Percentiles rank a stretch among this genome's conserved stretches.
Evolutionary conservation across 768 basidiomycete species (phyloP).

Genomic region (Boletus pseudopeckii): DNA sequence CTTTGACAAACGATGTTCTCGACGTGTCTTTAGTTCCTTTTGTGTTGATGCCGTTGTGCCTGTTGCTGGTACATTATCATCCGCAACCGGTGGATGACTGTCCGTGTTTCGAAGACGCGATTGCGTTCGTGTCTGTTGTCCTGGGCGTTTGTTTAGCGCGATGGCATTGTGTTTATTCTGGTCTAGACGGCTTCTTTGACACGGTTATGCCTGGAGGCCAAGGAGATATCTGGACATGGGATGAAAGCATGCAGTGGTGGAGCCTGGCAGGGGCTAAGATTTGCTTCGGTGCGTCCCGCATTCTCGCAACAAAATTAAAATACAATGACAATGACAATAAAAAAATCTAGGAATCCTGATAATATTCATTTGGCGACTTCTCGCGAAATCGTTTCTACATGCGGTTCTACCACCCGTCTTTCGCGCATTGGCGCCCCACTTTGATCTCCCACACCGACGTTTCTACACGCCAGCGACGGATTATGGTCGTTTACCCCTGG

Average conservation of each 20-base stretch:
- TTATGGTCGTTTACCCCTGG: conserved; percentile 66
- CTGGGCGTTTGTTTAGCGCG: conserved; percentile 66
- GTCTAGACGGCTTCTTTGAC: conserved; percentile 36
- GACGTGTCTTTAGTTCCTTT: conserved; percentile 46
- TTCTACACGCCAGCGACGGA: conserved; percentile 93
- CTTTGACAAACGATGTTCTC: background rate
- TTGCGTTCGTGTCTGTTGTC: conserved; percentile 84
- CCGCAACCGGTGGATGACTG: conserved; percentile 96
- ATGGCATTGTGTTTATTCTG: conserved; percentile 54
- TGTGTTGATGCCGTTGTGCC: conserved; percentile 55
- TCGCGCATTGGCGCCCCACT: conserved; percentile 64
- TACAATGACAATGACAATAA: background rate
- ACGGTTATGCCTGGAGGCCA: conserved; percentile 57
- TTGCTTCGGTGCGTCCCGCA: conserved; percentile 34
- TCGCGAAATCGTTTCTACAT: conserved; percentile 77
- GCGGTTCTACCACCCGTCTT: conserved; percentile 79
- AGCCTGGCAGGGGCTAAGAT: conserved; percentile 39
- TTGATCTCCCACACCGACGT: conserved; percentile 75
- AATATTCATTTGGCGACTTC: conserved; percentile 85
- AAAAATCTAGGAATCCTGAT: conserved; percentile 57
- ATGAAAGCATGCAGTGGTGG: conserved; percentile 37
- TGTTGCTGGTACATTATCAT: conserved; percentile 81
- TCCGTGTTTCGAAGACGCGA: conserved; percentile 97
- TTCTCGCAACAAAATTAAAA: background rate
- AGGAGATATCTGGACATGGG: conserved; percentile 36